phyloP scores from a whole-genome alignment of 2,329 filamentous ascomycete species.

The Alternaria novae-zelandiae region DNA sequence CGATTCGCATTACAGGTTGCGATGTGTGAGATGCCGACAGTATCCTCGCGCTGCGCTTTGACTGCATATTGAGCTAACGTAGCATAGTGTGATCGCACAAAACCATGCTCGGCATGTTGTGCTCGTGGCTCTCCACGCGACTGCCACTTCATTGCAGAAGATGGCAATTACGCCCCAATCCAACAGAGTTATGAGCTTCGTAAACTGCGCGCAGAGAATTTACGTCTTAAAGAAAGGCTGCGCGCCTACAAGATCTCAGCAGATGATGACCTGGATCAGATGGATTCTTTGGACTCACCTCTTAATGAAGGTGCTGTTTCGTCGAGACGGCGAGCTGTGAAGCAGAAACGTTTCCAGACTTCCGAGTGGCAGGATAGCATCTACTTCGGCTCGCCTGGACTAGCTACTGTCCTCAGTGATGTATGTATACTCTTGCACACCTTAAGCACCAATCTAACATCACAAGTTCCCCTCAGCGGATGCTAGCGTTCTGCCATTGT shows the following conservation, averaged over 20 bases:
- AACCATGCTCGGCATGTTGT: constrained; percentile 58
- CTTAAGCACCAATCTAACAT: constrained; percentile 19
- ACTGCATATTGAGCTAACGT: neutral
- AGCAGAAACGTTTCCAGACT: constrained; percentile 49
- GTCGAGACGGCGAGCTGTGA: constrained; percentile 29
- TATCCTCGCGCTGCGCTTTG: neutral
- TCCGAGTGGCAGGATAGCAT: constrained; percentile 53
- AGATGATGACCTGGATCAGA: constrained; percentile 45
- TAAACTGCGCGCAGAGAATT: constrained; percentile 54
- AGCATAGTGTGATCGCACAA: constrained; percentile 55
- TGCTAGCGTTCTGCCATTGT: constrained; percentile 46
- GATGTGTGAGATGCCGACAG: neutral
- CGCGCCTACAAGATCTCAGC: constrained; percentile 41
- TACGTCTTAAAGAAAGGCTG: constrained; percentile 53
- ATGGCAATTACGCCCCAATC: constrained; percentile 55
- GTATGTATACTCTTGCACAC: constrained; percentile 33
- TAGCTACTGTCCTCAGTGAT: constrained; percentile 56
- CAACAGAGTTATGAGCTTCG: constrained; percentile 57
- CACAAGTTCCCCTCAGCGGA: constrained; percentile 53
- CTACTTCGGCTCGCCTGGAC: constrained; percentile 58
- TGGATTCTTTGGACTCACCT: constrained; percentile 29
- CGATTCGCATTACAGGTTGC: neutral
- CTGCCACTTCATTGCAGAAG: constrained; percentile 56
- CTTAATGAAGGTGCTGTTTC: constrained; percentile 25
- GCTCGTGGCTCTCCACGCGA: constrained; percentile 56